Conservation (phyloP, 306 rosid species). For the Castanea sativa region DNA sequence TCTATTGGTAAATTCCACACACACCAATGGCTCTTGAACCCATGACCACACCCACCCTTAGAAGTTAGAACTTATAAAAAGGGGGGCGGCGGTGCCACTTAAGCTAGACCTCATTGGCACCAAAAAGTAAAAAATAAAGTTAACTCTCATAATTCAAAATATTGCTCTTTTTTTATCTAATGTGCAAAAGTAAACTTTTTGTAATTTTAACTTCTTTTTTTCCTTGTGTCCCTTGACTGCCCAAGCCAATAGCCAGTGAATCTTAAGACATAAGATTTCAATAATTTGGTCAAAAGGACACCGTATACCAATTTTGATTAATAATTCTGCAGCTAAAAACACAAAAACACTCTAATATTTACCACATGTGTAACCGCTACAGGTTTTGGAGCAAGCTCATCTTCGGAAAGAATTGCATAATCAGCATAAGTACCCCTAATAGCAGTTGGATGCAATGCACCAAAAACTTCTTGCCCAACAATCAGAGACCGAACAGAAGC, state of each 20-base stretch:
- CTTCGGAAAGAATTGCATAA: constrained; percentile 79
- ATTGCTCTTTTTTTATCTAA: not conserved
- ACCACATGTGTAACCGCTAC: constrained; percentile 81
- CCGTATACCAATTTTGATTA: not conserved
- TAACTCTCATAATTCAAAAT: not conserved
- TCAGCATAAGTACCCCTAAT: constrained; percentile 92
- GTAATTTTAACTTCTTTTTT: not conserved
- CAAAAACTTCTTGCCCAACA: constrained; percentile 84
- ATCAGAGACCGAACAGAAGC: constrained; percentile 50
- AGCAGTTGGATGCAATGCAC: constrained; percentile 99
- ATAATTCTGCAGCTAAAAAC: constrained; percentile 6
- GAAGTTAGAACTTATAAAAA: too few species aligned
- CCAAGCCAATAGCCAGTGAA: not conserved
- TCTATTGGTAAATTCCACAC: too few species aligned
- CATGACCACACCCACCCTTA: too few species aligned
- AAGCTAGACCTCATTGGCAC: too few species aligned
- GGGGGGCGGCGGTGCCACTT: too few species aligned
- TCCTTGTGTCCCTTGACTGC: not conserved
- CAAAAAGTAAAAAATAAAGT: too few species aligned
- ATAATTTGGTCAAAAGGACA: not conserved
- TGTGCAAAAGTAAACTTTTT: not conserved
- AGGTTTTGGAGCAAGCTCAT: constrained; percentile 76
- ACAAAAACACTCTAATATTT: constrained; percentile 26
- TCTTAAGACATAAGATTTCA: not conserved
- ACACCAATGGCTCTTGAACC: too few species aligned